phyloP scores from a whole-genome alignment of 2,329 filamentous ascomycete genomes.

The Arthroderma uncinatum region DNA sequence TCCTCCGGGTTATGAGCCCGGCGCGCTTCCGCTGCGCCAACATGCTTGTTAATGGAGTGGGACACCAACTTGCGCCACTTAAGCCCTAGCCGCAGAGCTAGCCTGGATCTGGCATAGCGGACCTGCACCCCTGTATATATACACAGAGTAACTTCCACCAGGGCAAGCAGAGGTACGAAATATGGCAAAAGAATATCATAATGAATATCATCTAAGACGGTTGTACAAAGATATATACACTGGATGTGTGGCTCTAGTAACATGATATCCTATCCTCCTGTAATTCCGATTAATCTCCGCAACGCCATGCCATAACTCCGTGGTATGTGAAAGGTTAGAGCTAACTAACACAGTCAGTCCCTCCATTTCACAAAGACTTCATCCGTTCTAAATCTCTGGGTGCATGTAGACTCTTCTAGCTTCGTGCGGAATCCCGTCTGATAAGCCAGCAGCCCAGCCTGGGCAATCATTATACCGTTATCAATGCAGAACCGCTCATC shows the following conservation, averaged over 20 bases:
- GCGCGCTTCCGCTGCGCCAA: slow-evolving; percentile 29
- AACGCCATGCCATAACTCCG: neutral
- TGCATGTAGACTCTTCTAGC: slow-evolving; percentile 72
- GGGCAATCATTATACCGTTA: slow-evolving; percentile 99
- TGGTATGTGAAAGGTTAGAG: neutral
- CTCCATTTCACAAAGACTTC: slow-evolving; percentile 73
- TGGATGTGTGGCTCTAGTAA: neutral
- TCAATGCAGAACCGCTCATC: slow-evolving; percentile 98
- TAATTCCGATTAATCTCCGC: neutral
- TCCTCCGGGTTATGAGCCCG: slow-evolving; percentile 32
- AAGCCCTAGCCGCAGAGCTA: neutral
- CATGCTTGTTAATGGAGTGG: slow-evolving; percentile 16
- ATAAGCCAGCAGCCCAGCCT: slow-evolving; percentile 80
- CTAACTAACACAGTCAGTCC: slow-evolving; percentile 34
- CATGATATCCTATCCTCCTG: neutral
- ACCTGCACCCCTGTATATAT: neutral
- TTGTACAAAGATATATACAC: neutral
- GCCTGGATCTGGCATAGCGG: neutral
- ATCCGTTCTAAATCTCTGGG: slow-evolving; percentile 71
- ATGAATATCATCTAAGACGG: neutral
- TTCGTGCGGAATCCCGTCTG: slow-evolving; percentile 66
- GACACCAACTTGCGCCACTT: neutral
- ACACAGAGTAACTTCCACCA: no score
- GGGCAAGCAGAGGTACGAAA: no score
- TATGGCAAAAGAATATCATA: neutral